Conservation (phyloP, 306 rosid genomes). For the Lathyrus aphaca region DNA sequence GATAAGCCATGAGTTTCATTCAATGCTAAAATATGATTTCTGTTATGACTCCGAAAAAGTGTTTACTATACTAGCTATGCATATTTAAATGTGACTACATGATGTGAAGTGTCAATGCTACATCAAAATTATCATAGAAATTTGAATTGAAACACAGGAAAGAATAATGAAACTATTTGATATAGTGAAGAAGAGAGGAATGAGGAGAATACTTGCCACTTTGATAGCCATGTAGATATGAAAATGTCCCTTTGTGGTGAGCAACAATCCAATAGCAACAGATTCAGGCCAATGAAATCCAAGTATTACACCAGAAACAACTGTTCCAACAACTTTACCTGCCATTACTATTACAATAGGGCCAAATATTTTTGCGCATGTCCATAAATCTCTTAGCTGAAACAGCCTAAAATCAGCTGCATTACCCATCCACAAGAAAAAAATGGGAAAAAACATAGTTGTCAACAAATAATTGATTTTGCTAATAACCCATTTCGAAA, state of each 20-base stretch:
- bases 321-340: constrained; percentile 76
- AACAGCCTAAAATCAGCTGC: constrained; percentile 57
- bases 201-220: constrained; percentile 55
- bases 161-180: background rate
- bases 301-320: constrained; percentile 61
- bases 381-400: constrained; percentile 31
- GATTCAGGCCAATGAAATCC: constrained; percentile 92
- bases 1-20: constrained; percentile 35
- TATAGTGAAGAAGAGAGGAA: constrained; percentile 25
- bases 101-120: too few species aligned
- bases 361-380: constrained; percentile 60
- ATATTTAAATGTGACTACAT: background rate
- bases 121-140: too few species aligned
- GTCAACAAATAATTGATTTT: constrained; percentile 72
- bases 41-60: constrained; percentile 2
- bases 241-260: constrained; percentile 85
- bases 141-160: background rate
- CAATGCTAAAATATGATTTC: constrained; percentile 20
- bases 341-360: constrained; percentile 47
- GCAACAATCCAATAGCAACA: constrained; percentile 79
- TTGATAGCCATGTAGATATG: constrained; percentile 82
- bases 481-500: constrained; percentile 77
- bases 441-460: constrained; percentile 72
- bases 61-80: background rate
- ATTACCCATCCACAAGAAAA: constrained; percentile 94